A percentile compares a stretch with the other conserved stretches of the same genome.
Conservation (phyloP, 2,329 filamentous ascomycete genomes). For the Sporothrix schenckii region DNA sequence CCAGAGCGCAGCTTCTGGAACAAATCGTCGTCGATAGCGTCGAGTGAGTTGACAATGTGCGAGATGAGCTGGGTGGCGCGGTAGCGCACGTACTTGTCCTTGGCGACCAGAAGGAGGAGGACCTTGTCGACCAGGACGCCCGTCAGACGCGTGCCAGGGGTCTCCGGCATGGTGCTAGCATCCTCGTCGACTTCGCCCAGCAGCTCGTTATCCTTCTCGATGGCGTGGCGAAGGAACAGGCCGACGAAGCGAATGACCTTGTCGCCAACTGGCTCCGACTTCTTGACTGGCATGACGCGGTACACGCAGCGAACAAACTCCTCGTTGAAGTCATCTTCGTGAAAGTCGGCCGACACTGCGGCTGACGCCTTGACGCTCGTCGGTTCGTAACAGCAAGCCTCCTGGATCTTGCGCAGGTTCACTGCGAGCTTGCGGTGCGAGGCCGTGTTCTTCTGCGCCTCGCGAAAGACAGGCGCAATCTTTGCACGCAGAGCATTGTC, state of each 20-base stretch:
- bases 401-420: slow-evolving; percentile 85
- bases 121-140: slow-evolving; percentile 72
- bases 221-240: slow-evolving; percentile 76
- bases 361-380: slow-evolving; percentile 47
- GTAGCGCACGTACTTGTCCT: slow-evolving; percentile 92
- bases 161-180: slow-evolving; percentile 73
- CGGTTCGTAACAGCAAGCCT: slow-evolving; percentile 73
- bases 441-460: slow-evolving; percentile 86
- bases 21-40: slow-evolving; percentile 87
- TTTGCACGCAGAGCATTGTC: slow-evolving; percentile 72
- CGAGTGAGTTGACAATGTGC: slow-evolving; percentile 88
- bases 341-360: slow-evolving; percentile 65
- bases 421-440: slow-evolving; percentile 89
- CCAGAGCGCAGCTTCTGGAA: slow-evolving; percentile 81
- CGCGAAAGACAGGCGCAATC: slow-evolving; percentile 72
- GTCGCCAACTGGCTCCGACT: slow-evolving; percentile 86
- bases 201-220: slow-evolving; percentile 71
- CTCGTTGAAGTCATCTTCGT: slow-evolving; percentile 82
- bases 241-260: slow-evolving; percentile 82
- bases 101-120: slow-evolving; percentile 75
- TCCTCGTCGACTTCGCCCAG: slow-evolving; percentile 67
- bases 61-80: slow-evolving; percentile 86
- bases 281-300: slow-evolving; percentile 83
- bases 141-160: slow-evolving; percentile 78
- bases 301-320: slow-evolving; percentile 84